A percentile compares a stretch with the other conserved stretches of the same genome.
phyloP scores from a whole-genome alignment of 768 basidiomycete genomes.

The Lyophyllum shimeji region DNA sequence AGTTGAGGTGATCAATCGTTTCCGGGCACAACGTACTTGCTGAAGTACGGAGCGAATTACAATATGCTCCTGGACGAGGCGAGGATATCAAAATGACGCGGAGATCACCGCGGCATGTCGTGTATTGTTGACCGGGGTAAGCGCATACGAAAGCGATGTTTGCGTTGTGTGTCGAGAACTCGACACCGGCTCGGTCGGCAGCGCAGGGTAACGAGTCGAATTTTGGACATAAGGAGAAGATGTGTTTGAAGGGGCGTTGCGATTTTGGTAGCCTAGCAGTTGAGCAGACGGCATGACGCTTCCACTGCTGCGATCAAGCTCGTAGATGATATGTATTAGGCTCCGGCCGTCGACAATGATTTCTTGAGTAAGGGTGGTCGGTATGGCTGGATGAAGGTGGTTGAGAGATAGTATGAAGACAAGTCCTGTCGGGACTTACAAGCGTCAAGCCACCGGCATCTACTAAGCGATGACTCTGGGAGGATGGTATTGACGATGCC shows the following conservation, averaged over 20 bases:
- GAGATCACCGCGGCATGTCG: conserved; percentile 6
- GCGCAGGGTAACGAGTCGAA: conserved; percentile 15
- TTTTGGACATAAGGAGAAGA: conserved; percentile 7
- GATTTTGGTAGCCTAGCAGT: conserved; percentile 51
- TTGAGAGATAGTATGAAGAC: conserved; percentile 16
- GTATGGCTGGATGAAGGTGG: conserved; percentile 41
- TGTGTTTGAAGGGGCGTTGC: conserved; percentile 14
- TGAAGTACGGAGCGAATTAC: conserved; percentile 3
- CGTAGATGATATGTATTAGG: conserved; percentile 64
- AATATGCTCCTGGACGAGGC: conserved; percentile 5
- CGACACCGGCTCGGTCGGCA: conserved; percentile 12
- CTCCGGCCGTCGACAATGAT: conserved; percentile 63
- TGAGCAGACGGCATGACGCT: conserved; percentile 58
- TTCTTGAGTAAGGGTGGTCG: conserved; percentile 68
- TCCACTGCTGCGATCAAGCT: conserved; percentile 58
- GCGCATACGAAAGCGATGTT: conserved; percentile 42
- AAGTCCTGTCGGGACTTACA: conserved; percentile 42
- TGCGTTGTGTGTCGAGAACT: conserved; percentile 27
- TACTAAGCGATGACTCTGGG: conserved; percentile 64
- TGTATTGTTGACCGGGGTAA: conserved; percentile 30
- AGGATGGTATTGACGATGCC: conserved; percentile 55
- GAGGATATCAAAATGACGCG: conserved; percentile 9
- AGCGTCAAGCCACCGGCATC: conserved; percentile 70
- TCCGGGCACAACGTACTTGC: conserved; percentile 6
- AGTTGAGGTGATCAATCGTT: background rate